Base-by-base conservation (phyloP, 176 grass and related monocot genomes). In the Bolboschoenus planiculmis region DNA sequence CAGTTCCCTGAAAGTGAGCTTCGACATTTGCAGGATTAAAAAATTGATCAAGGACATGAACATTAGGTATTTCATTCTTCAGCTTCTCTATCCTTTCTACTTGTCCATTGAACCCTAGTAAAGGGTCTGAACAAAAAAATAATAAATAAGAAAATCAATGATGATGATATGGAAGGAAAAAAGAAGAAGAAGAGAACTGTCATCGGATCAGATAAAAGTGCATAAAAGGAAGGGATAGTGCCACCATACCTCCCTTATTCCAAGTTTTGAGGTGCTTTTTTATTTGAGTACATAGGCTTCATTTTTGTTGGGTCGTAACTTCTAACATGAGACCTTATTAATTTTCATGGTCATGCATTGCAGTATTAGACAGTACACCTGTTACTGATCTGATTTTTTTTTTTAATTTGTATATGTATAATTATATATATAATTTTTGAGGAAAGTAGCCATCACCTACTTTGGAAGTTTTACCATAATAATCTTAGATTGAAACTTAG, bases 11-110 rank as follows among this genome's bases (percentile, higher is more conserved):
- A 48, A 89, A 82, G 26, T 92, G 90, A 46, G 93, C 93, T 0
- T 89, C 82, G 26, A 84, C 64, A 92, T 96, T 96, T 83, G 90
- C 93, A 58, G 70, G 53, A 86, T 96, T 92, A 0, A 50, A 0
- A 60, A 92, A 89, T 33, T 96, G 93, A 84, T 90, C 82, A 58
- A 92, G 86, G 58, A 89, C 88, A 70, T 92, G 83, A 6, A 89
- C 85, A 80, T 92, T 88, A 23, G 86, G 88, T 35, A 89, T 85
- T 39, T 91, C 83, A 57, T 80, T 83, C 59, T 89, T 92, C 61
- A 96, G 87, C 81, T 96, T 73, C 77, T 96, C 83, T 31, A 91
- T 23, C 44, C 84, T 89, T 5, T 89, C 83, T 13, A 74, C 15
- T 63, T 84, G 1, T 33, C 90, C 90, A 0, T 81, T 80, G 59